A percentile compares a stretch with the other conserved stretches of the same genome.
Conservation (phyloP, 1,284 basidiomycete species). For the Cystodermella granulosa region DNA sequence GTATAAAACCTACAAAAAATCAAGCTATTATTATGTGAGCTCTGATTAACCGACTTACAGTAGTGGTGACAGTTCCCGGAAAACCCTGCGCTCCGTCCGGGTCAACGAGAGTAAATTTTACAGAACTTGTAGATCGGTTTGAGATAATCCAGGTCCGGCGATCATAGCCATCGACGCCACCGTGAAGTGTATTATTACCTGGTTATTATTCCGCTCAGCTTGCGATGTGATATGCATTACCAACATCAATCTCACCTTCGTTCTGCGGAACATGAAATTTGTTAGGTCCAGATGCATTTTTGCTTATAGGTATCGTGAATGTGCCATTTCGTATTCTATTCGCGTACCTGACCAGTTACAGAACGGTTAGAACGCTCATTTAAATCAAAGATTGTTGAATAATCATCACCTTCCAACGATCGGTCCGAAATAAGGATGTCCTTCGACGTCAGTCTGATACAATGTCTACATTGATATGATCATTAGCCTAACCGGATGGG, state of each 20-base stretch:
- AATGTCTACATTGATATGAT: constrained; percentile 26
- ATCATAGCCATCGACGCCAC: constrained; percentile 40
- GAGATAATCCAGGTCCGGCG: constrained; percentile 38
- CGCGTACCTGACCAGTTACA: constrained; percentile 41
- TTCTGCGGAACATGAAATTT: constrained; percentile 42
- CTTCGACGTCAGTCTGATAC: constrained; percentile 34
- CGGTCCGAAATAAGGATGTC: constrained; percentile 41
- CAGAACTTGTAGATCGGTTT: constrained; percentile 29
- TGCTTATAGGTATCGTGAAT: constrained; percentile 46
- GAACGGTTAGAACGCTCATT: neutral
- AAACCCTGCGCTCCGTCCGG: constrained; percentile 45
- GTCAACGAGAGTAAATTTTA: constrained; percentile 42
- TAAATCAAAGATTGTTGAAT: neutral
- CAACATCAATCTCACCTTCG: constrained; percentile 31
- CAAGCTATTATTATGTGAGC: neutral
- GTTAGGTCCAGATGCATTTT: constrained; percentile 37
- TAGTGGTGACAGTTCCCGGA: constrained; percentile 43
- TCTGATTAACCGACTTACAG: constrained; percentile 16
- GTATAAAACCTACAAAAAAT: constrained; percentile 32
- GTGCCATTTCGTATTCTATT: constrained; percentile 48
- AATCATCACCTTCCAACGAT: constrained; percentile 38
- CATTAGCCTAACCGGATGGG: no score
- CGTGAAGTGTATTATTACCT: constrained; percentile 46
- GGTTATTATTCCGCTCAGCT: no score
- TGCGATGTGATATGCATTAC: no score